These are phyloP conservation scores for Lasiosphaeris hirsuta DNA, from an alignment of 495 filamentous ascomycete species.

Conservation along the genomic window DNA sequence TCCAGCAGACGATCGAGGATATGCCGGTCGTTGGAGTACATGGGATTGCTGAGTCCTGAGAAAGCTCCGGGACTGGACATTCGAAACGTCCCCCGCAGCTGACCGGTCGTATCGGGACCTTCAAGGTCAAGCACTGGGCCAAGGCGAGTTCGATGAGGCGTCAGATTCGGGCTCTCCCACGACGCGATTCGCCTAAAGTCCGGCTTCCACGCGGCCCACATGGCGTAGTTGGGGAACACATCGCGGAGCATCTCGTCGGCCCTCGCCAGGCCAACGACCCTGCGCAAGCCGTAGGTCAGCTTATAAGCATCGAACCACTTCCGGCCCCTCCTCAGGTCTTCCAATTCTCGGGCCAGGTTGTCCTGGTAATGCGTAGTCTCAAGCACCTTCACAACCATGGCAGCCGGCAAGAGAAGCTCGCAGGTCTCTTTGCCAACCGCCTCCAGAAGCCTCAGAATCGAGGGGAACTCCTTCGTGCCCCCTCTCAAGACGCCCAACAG, in stretches of 20 bases:
- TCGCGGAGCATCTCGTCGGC: constrained; percentile 13
- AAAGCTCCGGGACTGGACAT: constrained; percentile 15
- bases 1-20: constrained; percentile 16
- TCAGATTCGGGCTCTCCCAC: constrained; percentile 8
- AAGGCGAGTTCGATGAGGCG: not conserved
- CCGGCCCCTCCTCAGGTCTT: not conserved
- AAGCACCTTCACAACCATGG: constrained; percentile 7
- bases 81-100: constrained; percentile 12
- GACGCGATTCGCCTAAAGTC: constrained; percentile 6
- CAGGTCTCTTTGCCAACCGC: constrained; percentile 7
- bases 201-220: constrained; percentile 19
- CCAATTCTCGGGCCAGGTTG: constrained; percentile 6
- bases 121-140: constrained; percentile 12
- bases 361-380: constrained; percentile 13
- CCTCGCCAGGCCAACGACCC: constrained; percentile 4
- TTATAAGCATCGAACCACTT: constrained; percentile 19
- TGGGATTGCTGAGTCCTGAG: not conserved
- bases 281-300: constrained; percentile 9
- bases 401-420: constrained; percentile 1
- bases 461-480: constrained; percentile 8
- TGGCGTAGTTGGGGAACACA: constrained; percentile 15
- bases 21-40: constrained; percentile 4
- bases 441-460: constrained; percentile 5
- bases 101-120: constrained; percentile 18
- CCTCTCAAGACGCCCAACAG: constrained; percentile 9